A percentile compares a stretch with the other conserved stretches of the same genome.
Evolutionary conservation across 345 rosid species (phyloP).

Genomic region (Bretschneidera sinensis): DNA sequence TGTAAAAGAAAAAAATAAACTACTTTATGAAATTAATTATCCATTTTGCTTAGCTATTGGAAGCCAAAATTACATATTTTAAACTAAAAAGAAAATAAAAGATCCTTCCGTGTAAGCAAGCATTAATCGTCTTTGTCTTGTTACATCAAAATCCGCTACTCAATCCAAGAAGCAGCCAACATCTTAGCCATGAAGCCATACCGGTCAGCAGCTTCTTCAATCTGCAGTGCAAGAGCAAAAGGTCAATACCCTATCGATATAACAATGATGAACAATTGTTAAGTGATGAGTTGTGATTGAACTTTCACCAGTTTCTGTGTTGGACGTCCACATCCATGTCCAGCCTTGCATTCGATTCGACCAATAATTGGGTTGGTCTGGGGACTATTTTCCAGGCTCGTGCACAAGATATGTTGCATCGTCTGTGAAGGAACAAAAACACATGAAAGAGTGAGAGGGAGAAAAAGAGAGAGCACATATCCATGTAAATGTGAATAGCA

Average conservation of each 20-base stretch:
- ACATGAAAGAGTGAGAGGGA: neutral
- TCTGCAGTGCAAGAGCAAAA: constrained; percentile 33
- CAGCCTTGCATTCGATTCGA: constrained; percentile 86
- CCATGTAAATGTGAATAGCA: too few species aligned
- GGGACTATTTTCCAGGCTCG: constrained; percentile 69
- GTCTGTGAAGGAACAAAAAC: constrained; percentile 41
- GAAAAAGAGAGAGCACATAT: too few species aligned
- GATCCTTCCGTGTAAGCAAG: too few species aligned
- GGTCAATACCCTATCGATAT: neutral
- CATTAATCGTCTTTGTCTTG: too few species aligned
- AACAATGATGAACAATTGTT: neutral
- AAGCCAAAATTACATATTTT: too few species aligned
- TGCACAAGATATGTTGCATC: constrained; percentile 67
- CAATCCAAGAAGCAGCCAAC: constrained; percentile 67
- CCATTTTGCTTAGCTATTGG: too few species aligned
- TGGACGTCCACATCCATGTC: constrained; percentile 93
- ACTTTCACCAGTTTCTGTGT: constrained; percentile 65
- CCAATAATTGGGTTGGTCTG: constrained; percentile 86
- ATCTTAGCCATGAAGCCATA: constrained; percentile 81
- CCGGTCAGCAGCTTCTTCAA: constrained; percentile 80
- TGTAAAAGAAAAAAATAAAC: too few species aligned
- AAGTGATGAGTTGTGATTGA: neutral
- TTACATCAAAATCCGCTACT: constrained; percentile 19
- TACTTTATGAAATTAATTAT: too few species aligned
- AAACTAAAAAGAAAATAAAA: too few species aligned